phyloP scores from a whole-genome alignment of 805 yeast species.

The Kodamaea hsintzibuensis region DNA sequence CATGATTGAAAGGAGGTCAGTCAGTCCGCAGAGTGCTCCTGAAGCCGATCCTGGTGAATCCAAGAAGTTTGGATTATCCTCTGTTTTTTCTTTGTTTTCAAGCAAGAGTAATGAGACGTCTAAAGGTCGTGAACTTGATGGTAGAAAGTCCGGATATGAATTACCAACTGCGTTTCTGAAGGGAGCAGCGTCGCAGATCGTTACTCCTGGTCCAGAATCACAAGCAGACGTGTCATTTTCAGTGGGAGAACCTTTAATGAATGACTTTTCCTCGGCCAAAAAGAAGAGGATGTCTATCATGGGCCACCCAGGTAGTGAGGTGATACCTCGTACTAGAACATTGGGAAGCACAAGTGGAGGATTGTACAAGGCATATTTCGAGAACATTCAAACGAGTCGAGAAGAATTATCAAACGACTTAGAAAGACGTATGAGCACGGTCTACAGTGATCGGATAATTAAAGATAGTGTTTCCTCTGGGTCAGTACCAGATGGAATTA shows the following conservation, averaged over 20 bases:
- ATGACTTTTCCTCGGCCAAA: slow-evolving; percentile 27
- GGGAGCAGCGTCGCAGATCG: background rate
- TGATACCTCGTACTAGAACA: slow-evolving; percentile 30
- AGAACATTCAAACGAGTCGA: slow-evolving; percentile 17
- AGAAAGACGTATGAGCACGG: slow-evolving; percentile 30
- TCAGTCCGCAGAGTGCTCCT: slow-evolving; percentile 1
- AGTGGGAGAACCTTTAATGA: slow-evolving; percentile 20
- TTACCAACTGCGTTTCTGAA: background rate
- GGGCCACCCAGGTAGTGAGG: slow-evolving; percentile 14
- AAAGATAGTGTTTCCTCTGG: slow-evolving; percentile 14
- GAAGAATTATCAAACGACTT: slow-evolving; percentile 25
- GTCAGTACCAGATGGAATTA: background rate
- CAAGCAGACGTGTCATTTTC: background rate
- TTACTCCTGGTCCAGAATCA: background rate
- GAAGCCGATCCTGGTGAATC: background rate
- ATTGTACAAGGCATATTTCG: slow-evolving; percentile 20
- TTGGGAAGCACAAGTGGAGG: slow-evolving; percentile 15
- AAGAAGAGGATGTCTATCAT: slow-evolving; percentile 29
- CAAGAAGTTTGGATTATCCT: background rate
- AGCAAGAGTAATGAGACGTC: background rate
- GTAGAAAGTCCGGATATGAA: background rate
- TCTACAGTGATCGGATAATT: slow-evolving; percentile 16
- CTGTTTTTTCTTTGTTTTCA: background rate
- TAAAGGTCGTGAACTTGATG: background rate
- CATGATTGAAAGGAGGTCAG: slow-evolving; percentile 1